Evolutionary conservation across 1,139 yeast genomes (phyloP).

Genomic region (Lodderomyces beijingensis): DNA sequence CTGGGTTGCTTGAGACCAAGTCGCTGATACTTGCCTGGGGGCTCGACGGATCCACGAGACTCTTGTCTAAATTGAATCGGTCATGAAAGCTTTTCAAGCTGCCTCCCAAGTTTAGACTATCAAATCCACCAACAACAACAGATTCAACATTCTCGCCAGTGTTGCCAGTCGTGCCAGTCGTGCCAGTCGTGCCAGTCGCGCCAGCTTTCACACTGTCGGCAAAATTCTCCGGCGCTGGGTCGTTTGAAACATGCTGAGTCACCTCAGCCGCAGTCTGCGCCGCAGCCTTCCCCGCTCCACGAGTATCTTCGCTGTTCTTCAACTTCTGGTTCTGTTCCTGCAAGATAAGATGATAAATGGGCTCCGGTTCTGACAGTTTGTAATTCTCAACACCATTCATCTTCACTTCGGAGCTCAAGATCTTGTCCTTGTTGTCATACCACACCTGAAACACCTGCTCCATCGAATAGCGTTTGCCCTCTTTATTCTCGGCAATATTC

Average conservation of each 20-base stretch:
- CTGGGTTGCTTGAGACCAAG: not conserved
- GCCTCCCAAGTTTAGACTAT: constrained; percentile 8
- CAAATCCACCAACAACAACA: constrained; percentile 1
- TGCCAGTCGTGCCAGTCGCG: constrained; percentile 2
- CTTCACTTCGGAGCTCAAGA: constrained; percentile 22
- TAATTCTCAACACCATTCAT: constrained; percentile 27
- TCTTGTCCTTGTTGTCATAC: constrained; percentile 39
- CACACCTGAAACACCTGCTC: constrained; percentile 54
- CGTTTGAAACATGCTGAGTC: not conserved
- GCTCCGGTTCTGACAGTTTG: constrained; percentile 27
- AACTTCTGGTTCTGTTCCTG: constrained; percentile 9
- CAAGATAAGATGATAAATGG: constrained; percentile 36
- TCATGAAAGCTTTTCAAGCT: not conserved
- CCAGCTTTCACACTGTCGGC: not conserved
- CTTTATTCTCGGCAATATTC: constrained; percentile 36
- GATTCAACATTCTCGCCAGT: not conserved
- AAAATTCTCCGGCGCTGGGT: not conserved
- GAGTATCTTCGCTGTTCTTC: not conserved
- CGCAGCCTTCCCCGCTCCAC: not conserved
- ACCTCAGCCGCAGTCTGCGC: too few relatives aligned
- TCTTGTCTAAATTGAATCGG: not conserved
- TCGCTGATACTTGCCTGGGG: not conserved
- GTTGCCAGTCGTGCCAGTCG: constrained; percentile 3
- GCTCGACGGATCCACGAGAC: not conserved
- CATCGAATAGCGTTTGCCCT: constrained; percentile 41